phyloP scores from a whole-genome alignment of 305 asterid species.

The Stenogyne calaminthoides region DNA sequence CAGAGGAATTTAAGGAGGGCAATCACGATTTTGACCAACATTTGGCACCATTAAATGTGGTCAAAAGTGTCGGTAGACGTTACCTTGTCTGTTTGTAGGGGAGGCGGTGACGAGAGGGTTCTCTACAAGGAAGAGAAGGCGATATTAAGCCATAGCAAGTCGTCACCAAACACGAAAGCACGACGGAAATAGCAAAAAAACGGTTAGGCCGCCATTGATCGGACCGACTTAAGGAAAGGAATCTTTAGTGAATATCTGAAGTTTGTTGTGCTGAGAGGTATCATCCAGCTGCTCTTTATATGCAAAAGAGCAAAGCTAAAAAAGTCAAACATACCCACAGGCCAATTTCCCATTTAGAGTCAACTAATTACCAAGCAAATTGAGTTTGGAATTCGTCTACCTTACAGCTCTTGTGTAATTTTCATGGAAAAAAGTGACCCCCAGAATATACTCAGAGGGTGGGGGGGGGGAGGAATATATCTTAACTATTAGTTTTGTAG shows the following conservation, averaged over 20 bases:
- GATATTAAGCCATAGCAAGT: slow-evolving; percentile 22
- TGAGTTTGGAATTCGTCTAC: neutral
- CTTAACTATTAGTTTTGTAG: neutral
- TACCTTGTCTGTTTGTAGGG: slow-evolving; percentile 46
- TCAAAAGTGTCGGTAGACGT: neutral
- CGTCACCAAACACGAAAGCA: slow-evolving; percentile 31
- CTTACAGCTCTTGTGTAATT: neutral
- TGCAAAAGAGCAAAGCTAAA: slow-evolving; percentile 19
- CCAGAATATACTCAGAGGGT: slow-evolving; percentile 29
- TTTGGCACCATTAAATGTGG: neutral
- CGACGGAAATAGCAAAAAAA: slow-evolving; percentile 22
- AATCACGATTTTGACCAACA: neutral
- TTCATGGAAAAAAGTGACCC: neutral
- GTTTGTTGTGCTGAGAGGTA: slow-evolving; percentile 13
- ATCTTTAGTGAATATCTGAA: slow-evolving; percentile 3
- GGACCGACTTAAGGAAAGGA: neutral
- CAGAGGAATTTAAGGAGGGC: neutral
- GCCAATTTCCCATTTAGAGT: slow-evolving; percentile 24
- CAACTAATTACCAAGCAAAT: neutral
- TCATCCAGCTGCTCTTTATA: slow-evolving; percentile 28
- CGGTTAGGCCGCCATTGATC: slow-evolving; percentile 13
- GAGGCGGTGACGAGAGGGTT: slow-evolving; percentile 41
- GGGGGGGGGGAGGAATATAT: neutral
- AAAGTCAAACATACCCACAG: slow-evolving; percentile 37
- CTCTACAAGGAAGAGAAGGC: slow-evolving; percentile 43